phyloP scores from a whole-genome alignment of 495 filamentous ascomycete species.

The Neurospora sp. region DNA sequence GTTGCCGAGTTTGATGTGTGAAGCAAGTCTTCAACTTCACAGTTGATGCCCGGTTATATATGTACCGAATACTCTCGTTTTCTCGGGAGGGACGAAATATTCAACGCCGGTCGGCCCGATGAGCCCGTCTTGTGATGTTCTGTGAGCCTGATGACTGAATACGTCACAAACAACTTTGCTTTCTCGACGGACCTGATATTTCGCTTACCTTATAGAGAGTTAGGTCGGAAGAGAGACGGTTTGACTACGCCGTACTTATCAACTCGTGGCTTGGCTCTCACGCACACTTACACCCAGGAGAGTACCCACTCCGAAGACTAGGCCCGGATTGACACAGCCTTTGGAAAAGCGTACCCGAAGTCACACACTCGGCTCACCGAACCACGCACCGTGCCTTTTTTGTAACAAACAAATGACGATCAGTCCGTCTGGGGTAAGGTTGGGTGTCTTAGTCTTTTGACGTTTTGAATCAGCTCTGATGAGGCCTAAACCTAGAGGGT shows the following conservation, averaged over 20 bases:
- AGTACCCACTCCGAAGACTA: background rate
- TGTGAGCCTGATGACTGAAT: background rate
- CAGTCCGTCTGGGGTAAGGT: background rate
- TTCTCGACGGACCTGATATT: background rate
- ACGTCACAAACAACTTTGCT: background rate
- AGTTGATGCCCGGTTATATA: background rate
- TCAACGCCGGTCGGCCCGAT: background rate
- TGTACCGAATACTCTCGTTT: background rate
- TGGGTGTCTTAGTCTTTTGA: background rate
- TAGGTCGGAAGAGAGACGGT: background rate
- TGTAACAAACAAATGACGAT: background rate
- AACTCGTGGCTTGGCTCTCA: background rate
- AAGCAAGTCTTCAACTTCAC: background rate
- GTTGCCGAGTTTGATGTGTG: background rate
- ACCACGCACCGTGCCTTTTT: background rate
- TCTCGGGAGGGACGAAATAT: background rate
- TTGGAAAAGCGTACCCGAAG: background rate
- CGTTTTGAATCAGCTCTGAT: background rate
- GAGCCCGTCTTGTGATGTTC: background rate
- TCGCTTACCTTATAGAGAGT: background rate
- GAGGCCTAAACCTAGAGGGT: background rate
- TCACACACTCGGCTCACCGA: background rate
- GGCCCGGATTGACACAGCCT: background rate
- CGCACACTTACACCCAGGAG: background rate
- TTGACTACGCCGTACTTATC: background rate